Conservation (phyloP, 1,284 basidiomycete genomes). For the Kalmanozyma brasiliensis region DNA sequence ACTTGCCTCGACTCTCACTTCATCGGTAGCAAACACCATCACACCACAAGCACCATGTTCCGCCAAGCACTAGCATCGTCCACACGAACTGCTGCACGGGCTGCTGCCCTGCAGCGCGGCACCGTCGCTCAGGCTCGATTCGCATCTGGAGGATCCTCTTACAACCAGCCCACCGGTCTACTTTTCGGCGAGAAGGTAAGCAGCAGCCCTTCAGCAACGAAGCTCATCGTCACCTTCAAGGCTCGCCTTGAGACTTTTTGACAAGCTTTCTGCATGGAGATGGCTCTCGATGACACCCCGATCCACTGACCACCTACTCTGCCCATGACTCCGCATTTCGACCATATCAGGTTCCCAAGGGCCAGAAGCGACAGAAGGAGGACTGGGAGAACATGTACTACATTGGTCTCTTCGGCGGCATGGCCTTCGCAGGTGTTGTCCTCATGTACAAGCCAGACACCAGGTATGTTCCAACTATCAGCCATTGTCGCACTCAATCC, state of each 20-base stretch:
- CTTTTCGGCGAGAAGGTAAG: slow-evolving; percentile 66
- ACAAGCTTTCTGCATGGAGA: too few species aligned
- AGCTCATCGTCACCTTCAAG: too few species aligned
- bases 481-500: neutral
- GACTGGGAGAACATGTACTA: slow-evolving; percentile 75
- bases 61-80: slow-evolving; percentile 38
- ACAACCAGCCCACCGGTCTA: slow-evolving; percentile 65
- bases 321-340: neutral
- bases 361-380: slow-evolving; percentile 84
- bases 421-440: slow-evolving; percentile 80
- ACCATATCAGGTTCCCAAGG: slow-evolving; percentile 71
- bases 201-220: too few species aligned
- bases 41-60: slow-evolving; percentile 28
- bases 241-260: too few species aligned
- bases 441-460: slow-evolving; percentile 96
- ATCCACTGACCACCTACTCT: too few species aligned
- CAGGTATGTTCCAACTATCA: slow-evolving; percentile 74
- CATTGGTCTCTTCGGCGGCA: slow-evolving; percentile 81
- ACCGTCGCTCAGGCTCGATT: slow-evolving; percentile 33
- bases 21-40: slow-evolving; percentile 1
- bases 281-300: too few species aligned
- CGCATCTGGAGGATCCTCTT: slow-evolving; percentile 48
- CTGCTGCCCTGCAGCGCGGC: slow-evolving; percentile 25
- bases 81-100: slow-evolving; percentile 23
- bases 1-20: neutral